Base-by-base conservation (phyloP, 805 yeast species). In the Peterozyma toletana region DNA sequence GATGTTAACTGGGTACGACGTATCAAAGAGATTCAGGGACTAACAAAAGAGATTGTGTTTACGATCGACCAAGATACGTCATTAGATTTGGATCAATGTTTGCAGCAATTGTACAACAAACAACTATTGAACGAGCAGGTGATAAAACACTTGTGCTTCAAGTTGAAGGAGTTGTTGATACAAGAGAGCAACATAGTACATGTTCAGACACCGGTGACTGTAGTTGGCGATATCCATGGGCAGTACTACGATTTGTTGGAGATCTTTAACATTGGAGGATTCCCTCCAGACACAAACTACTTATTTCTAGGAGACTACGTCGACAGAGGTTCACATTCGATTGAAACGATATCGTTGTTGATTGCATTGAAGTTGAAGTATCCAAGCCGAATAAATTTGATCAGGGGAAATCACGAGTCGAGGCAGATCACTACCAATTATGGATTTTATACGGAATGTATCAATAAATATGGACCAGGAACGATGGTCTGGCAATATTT, bases 171-270 rank as follows among this genome's bases (percentile, higher is more conserved):
- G 45, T 77, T 85, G 48, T 70, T 93, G 40, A 71, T 90, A 15
- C 66, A 71, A 35, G 96, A 87, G 52, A 83, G 95, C 48, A 93
- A 93, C 57, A 95, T 93, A 33, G 87, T 91, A 40, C 84, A 87
- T 37, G 70, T 93, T 7, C 68, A 70, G 33, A 77, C 95, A 2
- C 99, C 99, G 1, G 87, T 93, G 10, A 88, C 98, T 0, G 87
- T 93, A 7, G 97, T 93, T 4, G 99, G 99, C 1, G 99, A 93
- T 58, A 91, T 93, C 38, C 99, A 93, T 56, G 99, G 98, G 9
- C 99, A 93, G 63, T 93, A 86, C 57, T 95, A 90, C 59, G 99
- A 93, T 60, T 67, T 93, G 43, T 63, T 93, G 30, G 99, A 93
- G 60, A 88, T 93, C 31, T 93, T 93, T 64, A 79, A 83, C 47